Conservation (phyloP, 2,329 filamentous ascomycete species). For the Colletotrichum horii region DNA sequence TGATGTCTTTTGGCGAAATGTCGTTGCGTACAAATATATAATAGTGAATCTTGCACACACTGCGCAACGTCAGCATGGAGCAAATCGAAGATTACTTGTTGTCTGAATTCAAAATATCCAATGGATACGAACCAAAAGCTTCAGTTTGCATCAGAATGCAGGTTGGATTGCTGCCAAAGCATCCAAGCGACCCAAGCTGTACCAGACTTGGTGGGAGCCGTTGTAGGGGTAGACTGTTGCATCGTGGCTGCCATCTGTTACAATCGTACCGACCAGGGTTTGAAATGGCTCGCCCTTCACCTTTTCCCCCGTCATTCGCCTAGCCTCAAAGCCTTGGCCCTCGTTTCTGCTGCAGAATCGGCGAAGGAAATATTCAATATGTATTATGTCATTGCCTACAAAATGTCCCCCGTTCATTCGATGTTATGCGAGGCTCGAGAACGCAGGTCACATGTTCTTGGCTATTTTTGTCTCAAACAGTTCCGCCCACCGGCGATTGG, state of each 20-base stretch:
- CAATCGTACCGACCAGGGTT: neutral
- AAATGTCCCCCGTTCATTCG: neutral
- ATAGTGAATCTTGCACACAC: neutral
- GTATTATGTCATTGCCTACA: neutral
- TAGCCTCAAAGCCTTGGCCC: neutral
- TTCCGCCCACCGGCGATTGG: neutral
- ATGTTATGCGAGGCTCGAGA: neutral
- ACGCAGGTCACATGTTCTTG: neutral
- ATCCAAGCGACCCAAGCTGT: neutral
- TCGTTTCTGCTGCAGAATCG: neutral
- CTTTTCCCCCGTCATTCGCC: neutral
- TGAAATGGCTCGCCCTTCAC: neutral
- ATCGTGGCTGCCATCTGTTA: neutral
- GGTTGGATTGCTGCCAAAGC: neutral
- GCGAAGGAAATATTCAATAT: neutral
- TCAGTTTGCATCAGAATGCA: neutral
- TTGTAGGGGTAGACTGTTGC: neutral
- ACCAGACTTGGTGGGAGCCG: neutral
- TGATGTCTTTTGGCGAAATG: neutral
- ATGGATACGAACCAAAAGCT: neutral
- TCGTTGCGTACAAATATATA: neutral
- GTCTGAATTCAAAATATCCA: neutral
- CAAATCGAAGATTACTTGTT: neutral
- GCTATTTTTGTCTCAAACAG: neutral
- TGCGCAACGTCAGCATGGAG: neutral